A percentile compares a stretch with the other conserved stretches of the same genome.
These are phyloP conservation scores for Penicillium carneum DNA, from an alignment of 2,329 filamentous ascomycete species.

Conservation along the genomic window DNA sequence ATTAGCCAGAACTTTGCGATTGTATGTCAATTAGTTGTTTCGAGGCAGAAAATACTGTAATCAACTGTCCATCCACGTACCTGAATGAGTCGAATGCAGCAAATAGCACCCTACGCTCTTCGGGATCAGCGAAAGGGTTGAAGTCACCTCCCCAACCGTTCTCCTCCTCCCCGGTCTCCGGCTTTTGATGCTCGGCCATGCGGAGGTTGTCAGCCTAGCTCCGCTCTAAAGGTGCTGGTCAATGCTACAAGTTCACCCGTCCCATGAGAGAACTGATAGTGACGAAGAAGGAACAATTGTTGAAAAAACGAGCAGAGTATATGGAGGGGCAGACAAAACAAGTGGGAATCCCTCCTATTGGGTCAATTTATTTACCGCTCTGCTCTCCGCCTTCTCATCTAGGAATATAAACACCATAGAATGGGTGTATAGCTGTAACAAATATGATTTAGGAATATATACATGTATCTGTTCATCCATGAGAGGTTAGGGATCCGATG, in stretches of 20 bases:
- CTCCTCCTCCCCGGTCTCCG: constrained; percentile 21
- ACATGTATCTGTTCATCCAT: background rate
- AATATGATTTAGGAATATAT: background rate
- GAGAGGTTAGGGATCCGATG: background rate
- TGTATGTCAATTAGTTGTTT: background rate
- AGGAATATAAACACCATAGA: background rate
- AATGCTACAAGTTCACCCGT: background rate
- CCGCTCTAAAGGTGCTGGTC: background rate
- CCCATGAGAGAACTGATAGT: background rate
- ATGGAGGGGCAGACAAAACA: constrained; percentile 21
- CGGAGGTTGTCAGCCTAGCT: background rate
- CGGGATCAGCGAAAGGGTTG: constrained; percentile 73
- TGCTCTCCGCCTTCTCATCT: background rate
- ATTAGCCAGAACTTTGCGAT: constrained; percentile 10
- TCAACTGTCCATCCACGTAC: constrained; percentile 61
- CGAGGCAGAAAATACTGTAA: background rate
- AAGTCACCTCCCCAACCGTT: constrained; percentile 67
- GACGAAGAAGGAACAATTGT: background rate
- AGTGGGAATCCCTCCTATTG: constrained; percentile 14
- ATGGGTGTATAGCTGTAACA: background rate
- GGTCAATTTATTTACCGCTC: background rate
- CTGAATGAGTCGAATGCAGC: constrained; percentile 86
- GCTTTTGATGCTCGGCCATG: constrained; percentile 20
- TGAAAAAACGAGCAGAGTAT: background rate
- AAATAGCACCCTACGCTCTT: constrained; percentile 81